Base-by-base conservation (phyloP, 2,329 filamentous ascomycete species). In the Thermothelomyces thermophilus region DNA sequence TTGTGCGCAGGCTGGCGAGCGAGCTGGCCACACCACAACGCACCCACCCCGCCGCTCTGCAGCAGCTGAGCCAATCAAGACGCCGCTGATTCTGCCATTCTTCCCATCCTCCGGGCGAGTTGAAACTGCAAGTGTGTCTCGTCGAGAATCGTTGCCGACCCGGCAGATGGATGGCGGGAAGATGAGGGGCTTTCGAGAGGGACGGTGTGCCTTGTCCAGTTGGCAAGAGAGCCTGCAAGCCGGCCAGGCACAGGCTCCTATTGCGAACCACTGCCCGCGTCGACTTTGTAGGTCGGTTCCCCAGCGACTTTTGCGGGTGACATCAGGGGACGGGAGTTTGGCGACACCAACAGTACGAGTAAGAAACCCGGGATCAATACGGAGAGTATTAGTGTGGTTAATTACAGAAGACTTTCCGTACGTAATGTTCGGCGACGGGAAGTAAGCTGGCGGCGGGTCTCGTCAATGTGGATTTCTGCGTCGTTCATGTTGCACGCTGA, bases 11-110 rank as follows among this genome's bases (percentile, higher is more conserved):
- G 35, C 48, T 42, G 52, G 52, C 48, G 41, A 50, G 39, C 55
- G 57, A 57, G 56, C 49, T 56, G 52, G 52, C 54, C 55, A 58
- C 56, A 55, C 54, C 54, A 26, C 41, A 36, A 39, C 50, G 53
- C 52, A 54, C 50, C 50, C 42, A 56, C 42, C 58, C 48, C 55
- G 54, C 58, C 53, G 45, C 41, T 43, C 22, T 58, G 58, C 58
- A 58, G 55, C 28, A 50, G 30, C 39, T 46, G 41, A 37, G 51
- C 56, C 56, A 58, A 57, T 58, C 53, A 58, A 16, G 33, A 37
- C 20, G 11, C 14, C 39, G 31, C 47, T 30, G 51, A 54, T 50
- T 54, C 41, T 45, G 24, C 43, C 46, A 47, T 39, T 33, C 31
- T 42, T 40, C 46, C 51, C 47, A 41, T 53, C 47, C 47, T 42